Percentiles rank a stretch among this genome's conserved stretches.
Evolutionary conservation across 495 filamentous ascomycete genomes (phyloP).

Genomic region (Penicillium nucicola): DNA sequence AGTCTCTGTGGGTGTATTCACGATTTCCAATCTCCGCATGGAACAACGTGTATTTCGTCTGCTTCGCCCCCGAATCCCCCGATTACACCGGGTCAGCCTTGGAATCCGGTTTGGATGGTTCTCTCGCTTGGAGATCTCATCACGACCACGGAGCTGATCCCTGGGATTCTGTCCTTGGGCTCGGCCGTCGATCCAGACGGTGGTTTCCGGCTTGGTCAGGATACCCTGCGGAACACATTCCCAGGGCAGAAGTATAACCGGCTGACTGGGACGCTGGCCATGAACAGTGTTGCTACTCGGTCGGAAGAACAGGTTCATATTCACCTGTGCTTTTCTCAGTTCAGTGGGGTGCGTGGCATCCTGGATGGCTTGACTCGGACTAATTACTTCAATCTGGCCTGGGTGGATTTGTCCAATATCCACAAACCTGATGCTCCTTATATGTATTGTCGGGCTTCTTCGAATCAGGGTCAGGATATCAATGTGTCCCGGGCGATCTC

Average conservation of each 20-base stretch:
- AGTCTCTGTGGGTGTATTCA: not conserved
- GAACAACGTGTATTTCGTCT: too few species aligned
- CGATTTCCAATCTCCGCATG: not conserved
- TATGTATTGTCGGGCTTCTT: not conserved
- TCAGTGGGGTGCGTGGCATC: not conserved
- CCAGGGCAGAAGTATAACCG: not conserved
- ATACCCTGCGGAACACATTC: not conserved
- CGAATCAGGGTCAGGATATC: not conserved
- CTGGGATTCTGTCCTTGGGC: not conserved
- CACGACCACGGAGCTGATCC: slow-evolving; percentile 1
- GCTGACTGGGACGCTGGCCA: not conserved
- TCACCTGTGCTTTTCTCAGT: not conserved
- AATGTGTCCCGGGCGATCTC: not conserved
- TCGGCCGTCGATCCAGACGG: not conserved
- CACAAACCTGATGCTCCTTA: not conserved
- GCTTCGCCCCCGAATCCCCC: too few species aligned
- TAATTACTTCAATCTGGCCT: not conserved
- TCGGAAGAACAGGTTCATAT: slow-evolving; percentile 6
- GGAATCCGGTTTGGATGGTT: not conserved
- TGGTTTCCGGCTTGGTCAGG: slow-evolving; percentile 2
- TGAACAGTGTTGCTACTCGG: not conserved
- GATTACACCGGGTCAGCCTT: not conserved
- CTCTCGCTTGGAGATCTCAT: not conserved
- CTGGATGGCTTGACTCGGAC: not conserved
- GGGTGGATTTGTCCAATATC: not conserved